Conservation (phyloP, 495 filamentous ascomycete genomes). For the Podospora tetraspora region DNA sequence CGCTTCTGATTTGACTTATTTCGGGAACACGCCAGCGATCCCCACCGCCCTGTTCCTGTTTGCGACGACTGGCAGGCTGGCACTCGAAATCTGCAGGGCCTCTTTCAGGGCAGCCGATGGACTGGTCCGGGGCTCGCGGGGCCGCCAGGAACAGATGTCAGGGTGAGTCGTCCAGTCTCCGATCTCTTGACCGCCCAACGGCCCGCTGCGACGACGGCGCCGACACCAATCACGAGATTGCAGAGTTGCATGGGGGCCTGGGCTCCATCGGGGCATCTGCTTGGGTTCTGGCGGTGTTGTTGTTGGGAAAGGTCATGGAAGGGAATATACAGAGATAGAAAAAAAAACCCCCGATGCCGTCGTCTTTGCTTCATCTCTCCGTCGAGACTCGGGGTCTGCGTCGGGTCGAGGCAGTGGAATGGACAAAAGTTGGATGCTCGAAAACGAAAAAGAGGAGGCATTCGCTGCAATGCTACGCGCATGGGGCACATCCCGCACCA, state of each 20-base stretch:
- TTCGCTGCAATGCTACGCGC: neutral
- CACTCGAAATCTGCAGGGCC: neutral
- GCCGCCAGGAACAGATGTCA: neutral
- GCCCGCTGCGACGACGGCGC: neutral
- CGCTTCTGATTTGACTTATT: neutral
- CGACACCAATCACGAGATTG: conserved; percentile 23
- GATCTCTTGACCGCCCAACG: neutral
- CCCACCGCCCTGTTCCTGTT: neutral
- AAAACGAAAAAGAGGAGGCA: neutral
- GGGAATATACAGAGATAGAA: too few species aligned
- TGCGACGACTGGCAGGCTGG: neutral
- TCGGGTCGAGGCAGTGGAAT: neutral
- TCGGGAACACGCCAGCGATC: neutral
- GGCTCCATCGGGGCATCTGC: neutral
- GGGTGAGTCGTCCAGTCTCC: neutral
- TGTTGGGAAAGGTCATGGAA: neutral
- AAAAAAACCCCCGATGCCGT: too few species aligned
- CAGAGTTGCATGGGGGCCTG: conserved; percentile 18
- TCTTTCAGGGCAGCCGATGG: neutral
- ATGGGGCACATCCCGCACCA: neutral
- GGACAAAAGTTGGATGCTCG: neutral
- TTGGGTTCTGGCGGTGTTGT: neutral
- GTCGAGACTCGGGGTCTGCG: neutral
- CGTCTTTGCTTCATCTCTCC: neutral
- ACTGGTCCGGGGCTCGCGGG: neutral